Evolutionary conservation across 2,329 filamentous ascomycete species (phyloP).

Genomic region (Elsinoe arachidis): DNA sequence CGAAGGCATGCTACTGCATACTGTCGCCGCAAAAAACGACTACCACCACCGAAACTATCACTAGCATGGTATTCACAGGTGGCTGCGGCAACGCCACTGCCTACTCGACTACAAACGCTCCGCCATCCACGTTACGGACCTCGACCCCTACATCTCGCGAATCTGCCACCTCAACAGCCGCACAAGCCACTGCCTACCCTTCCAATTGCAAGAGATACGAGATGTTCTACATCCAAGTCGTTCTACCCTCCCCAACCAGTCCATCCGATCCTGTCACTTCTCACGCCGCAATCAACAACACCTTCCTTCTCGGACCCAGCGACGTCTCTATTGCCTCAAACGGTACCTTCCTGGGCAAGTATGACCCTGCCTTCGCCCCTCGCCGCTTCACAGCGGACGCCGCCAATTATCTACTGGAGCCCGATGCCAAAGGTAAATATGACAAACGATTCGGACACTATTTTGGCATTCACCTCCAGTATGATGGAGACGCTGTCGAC

Average conservation of each 20-base stretch:
- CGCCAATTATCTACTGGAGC: not conserved
- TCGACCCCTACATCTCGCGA: not conserved
- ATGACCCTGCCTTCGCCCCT: not conserved
- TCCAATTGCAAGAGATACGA: not conserved
- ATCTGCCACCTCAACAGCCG: not conserved
- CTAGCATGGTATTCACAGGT: not conserved
- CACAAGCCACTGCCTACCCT: not conserved
- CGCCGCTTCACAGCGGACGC: not conserved
- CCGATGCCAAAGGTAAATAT: not conserved
- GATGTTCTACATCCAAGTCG: not conserved
- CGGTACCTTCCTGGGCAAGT: not conserved
- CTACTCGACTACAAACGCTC: not conserved
- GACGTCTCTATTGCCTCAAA: not conserved
- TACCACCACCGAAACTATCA: not conserved
- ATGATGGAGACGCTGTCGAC: not conserved
- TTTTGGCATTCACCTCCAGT: not conserved
- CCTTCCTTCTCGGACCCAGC: not conserved
- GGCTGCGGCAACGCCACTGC: not conserved
- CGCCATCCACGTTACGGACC: not conserved
- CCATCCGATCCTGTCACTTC: not conserved
- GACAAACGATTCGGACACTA: not conserved
- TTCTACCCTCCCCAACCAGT: not conserved
- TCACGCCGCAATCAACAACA: not conserved
- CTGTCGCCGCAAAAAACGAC: not conserved
- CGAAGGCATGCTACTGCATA: slow-evolving; percentile 2